Evolutionary conservation across 305 asterid genomes (phyloP).

Genomic region (Ilex paraguariensis): DNA sequence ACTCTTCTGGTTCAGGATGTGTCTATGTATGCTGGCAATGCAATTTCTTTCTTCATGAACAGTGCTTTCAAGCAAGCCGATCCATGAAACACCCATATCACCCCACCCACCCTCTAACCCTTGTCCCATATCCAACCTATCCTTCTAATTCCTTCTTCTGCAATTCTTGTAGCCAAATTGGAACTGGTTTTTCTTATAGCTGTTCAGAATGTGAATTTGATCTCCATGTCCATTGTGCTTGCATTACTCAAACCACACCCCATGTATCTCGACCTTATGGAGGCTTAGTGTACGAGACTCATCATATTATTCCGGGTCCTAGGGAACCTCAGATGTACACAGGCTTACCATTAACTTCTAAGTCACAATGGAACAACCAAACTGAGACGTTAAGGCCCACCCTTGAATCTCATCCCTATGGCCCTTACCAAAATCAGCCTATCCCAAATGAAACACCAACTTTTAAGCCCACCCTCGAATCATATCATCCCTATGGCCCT

Average conservation of each 20-base stretch:
- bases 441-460: conserved; percentile 1
- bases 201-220: conserved; percentile 40
- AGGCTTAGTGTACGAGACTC: no score
- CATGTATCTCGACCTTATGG: not conserved
- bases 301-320: no score
- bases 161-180: not conserved
- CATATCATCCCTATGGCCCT: conserved; percentile 6
- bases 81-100: conserved; percentile 4
- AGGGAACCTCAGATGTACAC: no score
- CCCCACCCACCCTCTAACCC: conserved; percentile 11
- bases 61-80: conserved; percentile 1
- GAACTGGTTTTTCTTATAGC: not conserved
- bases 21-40: conserved; percentile 6
- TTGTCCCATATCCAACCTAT: conserved; percentile 3
- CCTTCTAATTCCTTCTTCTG: not conserved
- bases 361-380: no score
- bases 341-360: no score
- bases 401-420: conserved; percentile 3
- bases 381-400: not conserved
- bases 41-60: conserved; percentile 7
- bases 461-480: conserved; percentile 8
- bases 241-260: conserved; percentile 11
- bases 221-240: conserved; percentile 62
- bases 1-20: no score
- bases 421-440: conserved; percentile 2